phyloP scores from a whole-genome alignment of 106 monocot species.

The Xerophyta viscosa region DNA sequence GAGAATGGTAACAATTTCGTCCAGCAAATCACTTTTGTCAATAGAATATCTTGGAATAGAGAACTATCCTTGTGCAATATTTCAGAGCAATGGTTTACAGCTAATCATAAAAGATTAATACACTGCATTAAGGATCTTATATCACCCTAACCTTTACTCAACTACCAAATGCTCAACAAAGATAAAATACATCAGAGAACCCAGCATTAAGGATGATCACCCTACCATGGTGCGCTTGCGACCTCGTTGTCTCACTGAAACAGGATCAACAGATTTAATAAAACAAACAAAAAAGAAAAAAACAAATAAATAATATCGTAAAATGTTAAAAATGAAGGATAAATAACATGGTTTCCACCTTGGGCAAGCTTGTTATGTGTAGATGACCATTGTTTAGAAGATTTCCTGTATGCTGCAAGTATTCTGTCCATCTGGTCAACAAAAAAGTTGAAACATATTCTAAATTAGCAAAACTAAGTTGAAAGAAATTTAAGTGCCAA shows the following conservation, averaged over 20 bases:
- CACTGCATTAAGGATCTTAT: too few relatives aligned
- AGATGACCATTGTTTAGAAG: constrained; percentile 81
- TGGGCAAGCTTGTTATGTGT: constrained; percentile 81
- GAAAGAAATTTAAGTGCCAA: too few relatives aligned
- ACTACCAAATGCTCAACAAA: too few relatives aligned
- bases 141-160: too few relatives aligned
- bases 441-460: neutral
- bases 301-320: neutral
- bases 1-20: too few relatives aligned
- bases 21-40: too few relatives aligned
- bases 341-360: constrained; percentile 23
- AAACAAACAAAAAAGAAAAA: neutral
- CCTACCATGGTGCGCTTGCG: constrained; percentile 81
- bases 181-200: neutral
- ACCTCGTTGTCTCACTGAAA: constrained; percentile 62
- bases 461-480: too few relatives aligned
- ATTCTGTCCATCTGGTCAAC: constrained; percentile 56
- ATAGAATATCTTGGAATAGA: too few relatives aligned
- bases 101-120: too few relatives aligned
- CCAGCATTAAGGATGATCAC: constrained; percentile 14
- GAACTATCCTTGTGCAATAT: too few relatives aligned
- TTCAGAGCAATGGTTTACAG: too few relatives aligned
- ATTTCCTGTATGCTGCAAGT: constrained; percentile 65
- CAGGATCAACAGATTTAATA: neutral
- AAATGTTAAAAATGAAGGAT: too few relatives aligned